phyloP scores from a whole-genome alignment of 306 rosid genomes.

The Lupinus albus region DNA sequence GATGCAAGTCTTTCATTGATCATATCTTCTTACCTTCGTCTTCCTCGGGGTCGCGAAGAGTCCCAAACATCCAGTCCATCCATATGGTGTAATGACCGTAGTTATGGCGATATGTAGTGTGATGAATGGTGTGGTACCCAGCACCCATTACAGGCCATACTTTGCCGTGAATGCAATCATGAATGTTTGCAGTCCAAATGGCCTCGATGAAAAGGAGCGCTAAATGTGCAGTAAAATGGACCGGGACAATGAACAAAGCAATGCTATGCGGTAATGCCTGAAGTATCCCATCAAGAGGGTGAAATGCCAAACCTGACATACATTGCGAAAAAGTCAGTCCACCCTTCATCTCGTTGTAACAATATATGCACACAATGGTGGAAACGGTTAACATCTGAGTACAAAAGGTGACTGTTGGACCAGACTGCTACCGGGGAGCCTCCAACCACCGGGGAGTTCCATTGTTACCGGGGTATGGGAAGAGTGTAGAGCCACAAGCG shows the following conservation, averaged over 20 bases:
- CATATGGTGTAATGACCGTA: conserved; percentile 88
- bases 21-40: conserved; percentile 51
- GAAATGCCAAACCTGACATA: conserved; percentile 90
- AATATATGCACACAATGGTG: background rate
- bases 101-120: conserved; percentile 87
- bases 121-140: conserved; percentile 95
- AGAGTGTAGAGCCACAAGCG: too few species aligned
- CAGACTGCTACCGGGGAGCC: too few species aligned
- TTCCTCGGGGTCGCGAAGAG: conserved; percentile 71
- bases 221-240: conserved; percentile 73
- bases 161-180: conserved; percentile 79
- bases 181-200: conserved; percentile 90
- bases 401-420: conserved; percentile 29
- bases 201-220: conserved; percentile 68
- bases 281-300: conserved; percentile 90
- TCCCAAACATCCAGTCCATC: conserved; percentile 99
- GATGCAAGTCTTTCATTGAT: conserved; percentile 10
- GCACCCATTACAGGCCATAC: conserved; percentile 98
- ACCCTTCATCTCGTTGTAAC: conserved; percentile 4
- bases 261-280: conserved; percentile 81
- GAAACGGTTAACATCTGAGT: background rate
- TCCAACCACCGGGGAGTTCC: too few species aligned
- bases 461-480: too few species aligned
- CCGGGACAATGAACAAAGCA: conserved; percentile 69
- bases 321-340: conserved; percentile 30